Percentiles rank a stretch among this genome's conserved stretches.
phyloP scores from a whole-genome alignment of 2,329 filamentous ascomycete genomes.

The Epichloe sylvatica region DNA sequence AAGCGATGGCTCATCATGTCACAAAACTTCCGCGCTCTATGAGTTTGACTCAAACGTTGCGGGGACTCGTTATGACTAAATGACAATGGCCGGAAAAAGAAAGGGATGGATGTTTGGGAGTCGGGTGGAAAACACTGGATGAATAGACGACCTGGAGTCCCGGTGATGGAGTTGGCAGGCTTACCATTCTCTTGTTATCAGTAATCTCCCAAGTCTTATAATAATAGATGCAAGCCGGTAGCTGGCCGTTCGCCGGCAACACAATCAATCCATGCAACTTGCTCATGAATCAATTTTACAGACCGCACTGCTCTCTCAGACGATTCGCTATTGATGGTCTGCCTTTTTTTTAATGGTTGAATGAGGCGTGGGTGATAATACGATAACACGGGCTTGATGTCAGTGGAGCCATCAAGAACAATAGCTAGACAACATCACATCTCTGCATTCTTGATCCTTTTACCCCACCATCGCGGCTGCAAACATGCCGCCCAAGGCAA shows the following conservation, averaged over 20 bases:
- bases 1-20: slow-evolving; percentile 54
- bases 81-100: slow-evolving; percentile 3
- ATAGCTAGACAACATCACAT: slow-evolving; percentile 3
- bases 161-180: not conserved
- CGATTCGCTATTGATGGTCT: no score
- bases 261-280: no score
- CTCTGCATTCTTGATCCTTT: slow-evolving; percentile 2
- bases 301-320: no score
- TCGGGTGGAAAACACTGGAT: not conserved
- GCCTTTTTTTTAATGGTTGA: no score
- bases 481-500: slow-evolving; percentile 14
- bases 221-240: no score
- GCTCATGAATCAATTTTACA: no score
- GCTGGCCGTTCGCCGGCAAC: no score
- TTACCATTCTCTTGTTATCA: not conserved
- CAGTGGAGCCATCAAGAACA: slow-evolving; percentile 7
- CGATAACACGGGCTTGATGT: not conserved
- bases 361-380: no score
- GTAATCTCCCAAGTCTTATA: no score
- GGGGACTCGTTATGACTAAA: not conserved
- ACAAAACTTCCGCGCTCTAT: slow-evolving; percentile 54
- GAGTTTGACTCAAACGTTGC: slow-evolving; percentile 4
- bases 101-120: not conserved
- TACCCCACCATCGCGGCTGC: slow-evolving; percentile 9
- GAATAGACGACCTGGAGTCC: not conserved